Conservation (phyloP, 1,284 basidiomycete genomes). For the Wolfiporia cocos region DNA sequence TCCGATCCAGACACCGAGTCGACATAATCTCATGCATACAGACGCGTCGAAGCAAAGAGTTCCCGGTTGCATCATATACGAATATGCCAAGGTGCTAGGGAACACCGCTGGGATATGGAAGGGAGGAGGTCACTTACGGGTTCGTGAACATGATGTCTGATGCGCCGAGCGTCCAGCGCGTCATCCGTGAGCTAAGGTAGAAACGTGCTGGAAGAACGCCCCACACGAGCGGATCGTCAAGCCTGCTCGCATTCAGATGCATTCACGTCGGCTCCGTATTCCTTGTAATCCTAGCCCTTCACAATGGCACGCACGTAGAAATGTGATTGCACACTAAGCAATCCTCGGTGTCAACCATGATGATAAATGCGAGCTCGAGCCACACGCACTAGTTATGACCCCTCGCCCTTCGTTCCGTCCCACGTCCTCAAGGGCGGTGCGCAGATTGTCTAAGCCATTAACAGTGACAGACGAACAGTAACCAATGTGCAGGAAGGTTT, state of each 20-base stretch:
- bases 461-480: slow-evolving; percentile 61
- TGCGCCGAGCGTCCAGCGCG: slow-evolving; percentile 85
- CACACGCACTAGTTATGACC: slow-evolving; percentile 69
- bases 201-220: slow-evolving; percentile 65
- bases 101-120: too few relatives aligned
- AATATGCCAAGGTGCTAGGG: too few relatives aligned
- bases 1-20: too few relatives aligned
- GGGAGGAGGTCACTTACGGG: slow-evolving; percentile 67
- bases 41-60: too few relatives aligned
- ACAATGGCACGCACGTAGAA: slow-evolving; percentile 52
- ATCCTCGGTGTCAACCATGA: not conserved
- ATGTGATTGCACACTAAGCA: slow-evolving; percentile 2
- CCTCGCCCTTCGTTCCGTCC: slow-evolving; percentile 51
- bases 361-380: not conserved
- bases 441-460: slow-evolving; percentile 59
- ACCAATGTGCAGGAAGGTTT: slow-evolving; percentile 65
- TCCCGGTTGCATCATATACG: too few relatives aligned
- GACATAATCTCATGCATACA: too few relatives aligned
- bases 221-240: slow-evolving; percentile 82
- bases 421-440: slow-evolving; percentile 52
- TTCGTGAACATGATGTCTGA: slow-evolving; percentile 97
- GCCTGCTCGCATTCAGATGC: slow-evolving; percentile 29
- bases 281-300: not conserved
- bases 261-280: too few relatives aligned
- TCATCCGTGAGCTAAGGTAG: slow-evolving; percentile 55